Evolutionary conservation across 768 basidiomycete species (phyloP).

Genomic region (Mycena kentingensis): DNA sequence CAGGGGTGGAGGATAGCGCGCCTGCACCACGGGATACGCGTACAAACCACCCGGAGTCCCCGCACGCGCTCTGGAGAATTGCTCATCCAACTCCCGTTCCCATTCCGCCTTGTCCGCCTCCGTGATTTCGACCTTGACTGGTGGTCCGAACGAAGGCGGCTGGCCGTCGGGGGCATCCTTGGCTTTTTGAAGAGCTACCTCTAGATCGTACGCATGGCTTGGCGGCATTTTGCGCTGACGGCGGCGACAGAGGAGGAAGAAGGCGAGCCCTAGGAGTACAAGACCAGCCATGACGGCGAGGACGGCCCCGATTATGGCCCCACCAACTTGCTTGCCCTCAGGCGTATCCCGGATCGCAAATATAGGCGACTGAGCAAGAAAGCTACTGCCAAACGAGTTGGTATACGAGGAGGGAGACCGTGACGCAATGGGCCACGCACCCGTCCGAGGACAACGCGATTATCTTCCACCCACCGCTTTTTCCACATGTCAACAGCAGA

Average conservation of each 20-base stretch:
- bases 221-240: conserved; percentile 9
- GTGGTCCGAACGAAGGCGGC: conserved; percentile 8
- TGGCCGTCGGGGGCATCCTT: neutral
- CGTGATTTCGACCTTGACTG: neutral
- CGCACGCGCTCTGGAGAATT: conserved; percentile 22
- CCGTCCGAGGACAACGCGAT: neutral
- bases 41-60: conserved; percentile 16
- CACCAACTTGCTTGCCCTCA: neutral
- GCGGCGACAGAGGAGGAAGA: conserved; percentile 17
- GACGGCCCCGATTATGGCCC: conserved; percentile 9
- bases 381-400: neutral
- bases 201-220: conserved; percentile 8
- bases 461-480: conserved; percentile 11
- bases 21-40: too few relatives aligned
- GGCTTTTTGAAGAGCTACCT: conserved; percentile 7
- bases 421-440: neutral
- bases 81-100: conserved; percentile 19
- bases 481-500: neutral
- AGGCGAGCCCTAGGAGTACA: conserved; percentile 5
- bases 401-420: neutral
- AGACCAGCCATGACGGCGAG: conserved; percentile 2
- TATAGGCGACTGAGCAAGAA: neutral
- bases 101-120: conserved; percentile 19
- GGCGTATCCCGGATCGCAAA: neutral
- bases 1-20: too few relatives aligned